Percentiles rank a stretch among this genome's conserved stretches.
These are phyloP conservation scores for Phylloporus sp. DNA, from an alignment of 768 basidiomycete genomes.

Conservation along the genomic window DNA sequence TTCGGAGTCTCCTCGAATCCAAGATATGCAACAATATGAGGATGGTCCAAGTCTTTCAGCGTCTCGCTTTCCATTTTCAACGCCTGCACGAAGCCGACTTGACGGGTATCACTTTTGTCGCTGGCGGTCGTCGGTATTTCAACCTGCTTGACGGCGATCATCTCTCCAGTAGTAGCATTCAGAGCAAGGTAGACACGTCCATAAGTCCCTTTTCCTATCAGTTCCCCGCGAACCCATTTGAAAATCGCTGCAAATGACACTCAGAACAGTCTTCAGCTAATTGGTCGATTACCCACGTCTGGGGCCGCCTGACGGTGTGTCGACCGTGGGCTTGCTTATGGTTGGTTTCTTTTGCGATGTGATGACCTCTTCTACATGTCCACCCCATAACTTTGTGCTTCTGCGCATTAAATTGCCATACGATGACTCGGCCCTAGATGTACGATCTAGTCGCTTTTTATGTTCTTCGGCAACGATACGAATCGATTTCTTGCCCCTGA, in stretches of 20 bases:
- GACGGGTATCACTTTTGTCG: constrained; percentile 86
- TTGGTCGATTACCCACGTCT: constrained; percentile 51
- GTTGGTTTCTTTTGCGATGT: constrained; percentile 58
- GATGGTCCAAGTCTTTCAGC: constrained; percentile 93
- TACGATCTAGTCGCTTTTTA: constrained; percentile 70
- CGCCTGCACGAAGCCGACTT: constrained; percentile 82
- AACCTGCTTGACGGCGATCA: constrained; percentile 99
- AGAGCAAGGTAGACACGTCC: constrained; percentile 94
- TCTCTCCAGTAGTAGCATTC: constrained; percentile 95
- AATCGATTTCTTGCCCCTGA: constrained; percentile 84
- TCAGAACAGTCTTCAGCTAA: constrained; percentile 15
- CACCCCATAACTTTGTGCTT: constrained; percentile 96
- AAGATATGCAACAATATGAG: constrained; percentile 95
- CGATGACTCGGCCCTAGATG: constrained; percentile 54
- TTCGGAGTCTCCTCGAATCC: constrained; percentile 89
- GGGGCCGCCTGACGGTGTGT: constrained; percentile 60
- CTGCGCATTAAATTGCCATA: constrained; percentile 60
- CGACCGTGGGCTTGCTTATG: constrained; percentile 42
- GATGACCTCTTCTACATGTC: constrained; percentile 88
- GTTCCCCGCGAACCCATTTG: constrained; percentile 97
- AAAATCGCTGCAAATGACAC: constrained; percentile 62
- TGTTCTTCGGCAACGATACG: constrained; percentile 88
- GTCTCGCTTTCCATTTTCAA: constrained; percentile 95
- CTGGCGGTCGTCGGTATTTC: constrained; percentile 89
- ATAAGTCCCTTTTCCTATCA: constrained; percentile 96